phyloP scores from a whole-genome alignment of 177 flowering plant species.

The Vitis hybrid region DNA sequence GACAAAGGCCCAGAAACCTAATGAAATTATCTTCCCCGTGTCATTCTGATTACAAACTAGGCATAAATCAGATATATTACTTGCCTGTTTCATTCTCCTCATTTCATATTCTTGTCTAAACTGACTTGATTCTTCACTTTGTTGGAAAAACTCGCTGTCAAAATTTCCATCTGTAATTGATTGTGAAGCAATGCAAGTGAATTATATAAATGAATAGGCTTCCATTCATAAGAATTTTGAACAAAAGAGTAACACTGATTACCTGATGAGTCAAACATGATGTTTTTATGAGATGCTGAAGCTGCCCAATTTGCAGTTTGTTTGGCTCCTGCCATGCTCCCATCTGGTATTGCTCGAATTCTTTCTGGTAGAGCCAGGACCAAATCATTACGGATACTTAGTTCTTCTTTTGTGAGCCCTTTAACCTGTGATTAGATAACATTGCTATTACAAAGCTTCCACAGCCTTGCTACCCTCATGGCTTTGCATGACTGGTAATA shows the following conservation, averaged over 20 bases:
- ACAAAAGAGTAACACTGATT: neutral
- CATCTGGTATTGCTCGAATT: slow-evolving; percentile 55
- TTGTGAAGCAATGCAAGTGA: neutral
- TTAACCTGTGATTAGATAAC: slow-evolving; percentile 34
- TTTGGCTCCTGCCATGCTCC: slow-evolving; percentile 20
- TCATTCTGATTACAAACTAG: neutral
- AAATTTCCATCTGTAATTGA: slow-evolving; percentile 35
- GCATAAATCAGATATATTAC: slow-evolving; percentile 9
- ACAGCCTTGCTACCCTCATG: neutral
- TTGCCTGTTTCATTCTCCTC: slow-evolving; percentile 78
- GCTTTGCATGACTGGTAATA: neutral
- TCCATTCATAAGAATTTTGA: neutral
- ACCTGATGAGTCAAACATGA: slow-evolving; percentile 46
- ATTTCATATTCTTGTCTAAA: slow-evolving; percentile 82
- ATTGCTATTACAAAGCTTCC: neutral
- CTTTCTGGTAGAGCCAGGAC: slow-evolving; percentile 46
- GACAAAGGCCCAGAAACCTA: neutral
- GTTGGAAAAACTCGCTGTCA: slow-evolving; percentile 54
- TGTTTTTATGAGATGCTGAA: slow-evolving; percentile 29
- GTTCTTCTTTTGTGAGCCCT: slow-evolving; percentile 47
- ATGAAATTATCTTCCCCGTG: neutral
- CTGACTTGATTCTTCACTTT: slow-evolving; percentile 63
- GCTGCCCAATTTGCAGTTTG: slow-evolving; percentile 35
- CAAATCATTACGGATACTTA: slow-evolving; percentile 35
- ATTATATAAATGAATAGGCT: neutral